Percentiles rank a stretch among this genome's conserved stretches.
These are phyloP conservation scores for Agaricus sinodeliciosus DNA, from an alignment of 768 basidiomycete genomes.

Conservation along the genomic window DNA sequence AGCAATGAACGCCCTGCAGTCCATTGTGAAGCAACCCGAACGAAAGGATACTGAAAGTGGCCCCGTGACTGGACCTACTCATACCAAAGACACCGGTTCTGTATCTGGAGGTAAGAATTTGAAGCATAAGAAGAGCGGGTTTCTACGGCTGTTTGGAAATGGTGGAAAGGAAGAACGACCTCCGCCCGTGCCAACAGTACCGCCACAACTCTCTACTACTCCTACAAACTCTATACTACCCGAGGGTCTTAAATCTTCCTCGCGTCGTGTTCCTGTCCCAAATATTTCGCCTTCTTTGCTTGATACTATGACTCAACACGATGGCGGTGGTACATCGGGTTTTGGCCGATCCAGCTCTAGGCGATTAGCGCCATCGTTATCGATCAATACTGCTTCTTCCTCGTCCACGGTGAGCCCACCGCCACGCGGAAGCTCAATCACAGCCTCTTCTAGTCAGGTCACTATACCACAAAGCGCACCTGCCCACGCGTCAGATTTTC, in stretches of 20 bases:
- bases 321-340: slow-evolving; percentile 5
- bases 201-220: slow-evolving; percentile 15
- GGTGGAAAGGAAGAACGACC: slow-evolving; percentile 44
- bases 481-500: slow-evolving; percentile 54
- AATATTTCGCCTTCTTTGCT: slow-evolving; percentile 29
- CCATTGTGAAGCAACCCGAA: slow-evolving; percentile 37
- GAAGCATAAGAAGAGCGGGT: slow-evolving; percentile 76
- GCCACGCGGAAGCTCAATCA: slow-evolving; percentile 17
- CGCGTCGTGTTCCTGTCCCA: slow-evolving; percentile 36
- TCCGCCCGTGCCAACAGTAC: slow-evolving; percentile 48
- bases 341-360: slow-evolving; percentile 21
- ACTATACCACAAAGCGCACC: slow-evolving; percentile 56
- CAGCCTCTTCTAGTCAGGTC: slow-evolving; percentile 19
- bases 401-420: slow-evolving; percentile 18
- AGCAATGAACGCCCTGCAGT: slow-evolving; percentile 41
- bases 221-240: slow-evolving; percentile 8
- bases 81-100: slow-evolving; percentile 4
- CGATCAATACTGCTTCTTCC: slow-evolving; percentile 30
- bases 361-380: slow-evolving; percentile 30
- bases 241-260: slow-evolving; percentile 19
- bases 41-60: slow-evolving; percentile 34
- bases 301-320: slow-evolving; percentile 17
- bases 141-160: slow-evolving; percentile 67
- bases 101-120: slow-evolving; percentile 37
- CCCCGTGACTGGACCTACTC: slow-evolving; percentile 11